phyloP scores from a whole-genome alignment of 192 early-diverging fungal genomes.

The Kickxella alabastrina region DNA sequence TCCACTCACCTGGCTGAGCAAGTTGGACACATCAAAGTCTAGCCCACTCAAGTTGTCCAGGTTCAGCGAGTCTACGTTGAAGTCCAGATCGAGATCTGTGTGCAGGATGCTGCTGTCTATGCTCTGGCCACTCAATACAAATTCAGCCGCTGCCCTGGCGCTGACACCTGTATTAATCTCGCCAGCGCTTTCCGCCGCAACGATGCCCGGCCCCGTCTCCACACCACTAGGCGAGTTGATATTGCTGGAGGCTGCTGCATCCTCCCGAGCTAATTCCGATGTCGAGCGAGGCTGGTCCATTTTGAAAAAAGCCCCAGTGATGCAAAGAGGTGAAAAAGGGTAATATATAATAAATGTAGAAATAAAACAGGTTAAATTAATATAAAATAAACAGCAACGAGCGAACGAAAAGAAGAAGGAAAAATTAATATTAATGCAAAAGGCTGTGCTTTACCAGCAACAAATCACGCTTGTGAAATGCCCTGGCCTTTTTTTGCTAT shows the following conservation, averaged over 20 bases:
- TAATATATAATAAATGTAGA: not conserved
- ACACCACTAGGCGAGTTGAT: too few relatives aligned
- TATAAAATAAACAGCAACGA: not conserved
- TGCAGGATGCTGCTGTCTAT: not conserved
- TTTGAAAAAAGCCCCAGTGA: not conserved
- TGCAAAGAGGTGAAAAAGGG: not conserved
- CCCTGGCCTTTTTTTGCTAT: too few relatives aligned
- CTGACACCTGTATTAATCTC: too few relatives aligned
- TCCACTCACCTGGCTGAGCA: constrained; percentile 39
- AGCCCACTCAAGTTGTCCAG: constrained; percentile 24
- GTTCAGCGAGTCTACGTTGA: constrained; percentile 46
- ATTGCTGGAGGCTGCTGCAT: too few relatives aligned
- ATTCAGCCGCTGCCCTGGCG: too few relatives aligned
- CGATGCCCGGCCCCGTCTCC: not conserved
- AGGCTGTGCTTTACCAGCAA: too few relatives aligned
- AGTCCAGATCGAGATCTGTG: constrained; percentile 18
- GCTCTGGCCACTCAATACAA: not conserved
- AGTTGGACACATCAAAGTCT: constrained; percentile 41
- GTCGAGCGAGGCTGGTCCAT: constrained; percentile 1
- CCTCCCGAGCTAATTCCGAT: not conserved
- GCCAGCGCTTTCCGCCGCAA: too few relatives aligned
- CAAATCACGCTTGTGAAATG: too few relatives aligned
- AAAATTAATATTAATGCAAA: not conserved
- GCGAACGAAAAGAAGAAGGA: not conserved
- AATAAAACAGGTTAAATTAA: not conserved